Percentiles rank a stretch among this genome's conserved stretches.
These are phyloP conservation scores for Nicotiana tabacum DNA, from an alignment of 257 asterid genomes.

Conservation along the genomic window DNA sequence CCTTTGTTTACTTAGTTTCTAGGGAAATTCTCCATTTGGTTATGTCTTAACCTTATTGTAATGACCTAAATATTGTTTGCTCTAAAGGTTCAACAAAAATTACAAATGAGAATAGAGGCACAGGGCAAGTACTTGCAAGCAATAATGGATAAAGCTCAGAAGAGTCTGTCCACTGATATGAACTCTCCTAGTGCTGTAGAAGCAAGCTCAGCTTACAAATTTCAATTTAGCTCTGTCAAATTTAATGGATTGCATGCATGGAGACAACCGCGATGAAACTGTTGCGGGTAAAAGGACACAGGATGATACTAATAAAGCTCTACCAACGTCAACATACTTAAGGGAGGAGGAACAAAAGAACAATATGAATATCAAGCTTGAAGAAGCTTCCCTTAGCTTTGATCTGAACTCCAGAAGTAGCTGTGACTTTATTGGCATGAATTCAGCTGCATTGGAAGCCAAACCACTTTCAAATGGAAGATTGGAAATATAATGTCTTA, in stretches of 20 bases:
- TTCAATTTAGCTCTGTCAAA: constrained; percentile 67
- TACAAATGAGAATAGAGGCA: constrained; percentile 91
- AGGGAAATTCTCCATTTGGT: neutral
- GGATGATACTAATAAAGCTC: constrained; percentile 16
- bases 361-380: constrained; percentile 37
- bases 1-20: neutral
- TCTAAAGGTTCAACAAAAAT: constrained; percentile 73
- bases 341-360: constrained; percentile 23
- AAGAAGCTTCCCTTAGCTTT: constrained; percentile 51
- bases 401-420: constrained; percentile 63
- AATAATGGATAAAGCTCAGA: constrained; percentile 71
- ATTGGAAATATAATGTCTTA: neutral
- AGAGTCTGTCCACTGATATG: constrained; percentile 43
- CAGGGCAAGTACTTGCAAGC: constrained; percentile 88
- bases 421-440: constrained; percentile 55
- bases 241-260: constrained; percentile 58
- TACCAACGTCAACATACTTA: constrained; percentile 17
- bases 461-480: constrained; percentile 19
- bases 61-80: neutral
- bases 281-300: constrained; percentile 19
- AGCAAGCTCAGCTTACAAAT: constrained; percentile 50
- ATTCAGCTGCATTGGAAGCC: constrained; percentile 34
- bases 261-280: constrained; percentile 28
- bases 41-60: neutral
- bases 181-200: constrained; percentile 40